Conservation (phyloP, 108 stramenopile genomes). For the Stephanodiscus minutulus region DNA sequence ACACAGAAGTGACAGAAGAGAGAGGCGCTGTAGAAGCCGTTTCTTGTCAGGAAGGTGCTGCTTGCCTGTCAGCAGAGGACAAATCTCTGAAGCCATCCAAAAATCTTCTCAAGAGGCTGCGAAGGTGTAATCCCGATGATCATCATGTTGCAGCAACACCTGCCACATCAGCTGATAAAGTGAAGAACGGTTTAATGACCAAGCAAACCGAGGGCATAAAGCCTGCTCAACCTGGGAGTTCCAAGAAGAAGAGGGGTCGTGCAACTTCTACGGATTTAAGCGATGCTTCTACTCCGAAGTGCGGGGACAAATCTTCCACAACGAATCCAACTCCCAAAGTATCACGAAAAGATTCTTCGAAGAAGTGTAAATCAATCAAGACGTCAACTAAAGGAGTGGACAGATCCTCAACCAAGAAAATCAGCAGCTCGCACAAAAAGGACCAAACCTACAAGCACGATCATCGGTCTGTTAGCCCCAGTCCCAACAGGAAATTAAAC, state of each 20-base stretch:
- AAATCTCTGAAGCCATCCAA: neutral
- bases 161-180: neutral
- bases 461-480: conserved; percentile 8
- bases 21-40: too few species aligned
- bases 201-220: neutral
- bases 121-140: neutral
- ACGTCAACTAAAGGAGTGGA: neutral
- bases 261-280: neutral
- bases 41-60: too few species aligned
- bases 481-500: conserved; percentile 2
- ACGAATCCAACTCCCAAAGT: neutral
- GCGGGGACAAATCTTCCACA: neutral
- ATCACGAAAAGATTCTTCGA: neutral
- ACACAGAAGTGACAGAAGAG: too few species aligned
- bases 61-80: neutral
- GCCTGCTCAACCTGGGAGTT: neutral
- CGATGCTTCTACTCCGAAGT: neutral
- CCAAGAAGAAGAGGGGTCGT: neutral
- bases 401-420: neutral
- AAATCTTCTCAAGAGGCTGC: neutral
- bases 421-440: conserved; percentile 7
- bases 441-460: conserved; percentile 17
- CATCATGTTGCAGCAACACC: neutral
- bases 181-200: neutral
- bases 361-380: conserved; percentile 22